phyloP scores from a whole-genome alignment of 257 asterid species.

The Agastache rugosa region DNA sequence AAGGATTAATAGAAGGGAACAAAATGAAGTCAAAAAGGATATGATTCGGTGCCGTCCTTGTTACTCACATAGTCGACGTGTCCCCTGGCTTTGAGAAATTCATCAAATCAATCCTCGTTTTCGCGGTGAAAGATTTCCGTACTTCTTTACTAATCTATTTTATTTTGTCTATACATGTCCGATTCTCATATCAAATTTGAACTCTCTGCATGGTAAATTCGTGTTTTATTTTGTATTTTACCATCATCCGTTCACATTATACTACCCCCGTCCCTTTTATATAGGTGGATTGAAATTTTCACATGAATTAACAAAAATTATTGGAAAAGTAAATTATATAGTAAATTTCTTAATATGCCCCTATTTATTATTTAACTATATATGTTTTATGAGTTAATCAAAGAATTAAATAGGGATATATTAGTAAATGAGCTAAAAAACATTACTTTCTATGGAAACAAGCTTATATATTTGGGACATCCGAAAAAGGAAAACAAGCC shows the following conservation, averaged over 20 bases:
- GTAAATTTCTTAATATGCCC: no score
- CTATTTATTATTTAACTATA: no score
- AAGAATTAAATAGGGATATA: no score
- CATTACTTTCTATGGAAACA: no score
- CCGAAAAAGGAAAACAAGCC: no score
- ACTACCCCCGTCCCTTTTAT: no score
- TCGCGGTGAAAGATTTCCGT: not conserved
- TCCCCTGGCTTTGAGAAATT: conserved; percentile 47
- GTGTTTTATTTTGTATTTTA: not conserved
- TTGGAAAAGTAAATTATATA: no score
- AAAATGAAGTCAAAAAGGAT: conserved; percentile 40
- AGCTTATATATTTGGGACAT: no score
- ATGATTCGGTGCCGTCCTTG: conserved; percentile 69
- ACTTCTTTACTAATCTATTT: not conserved
- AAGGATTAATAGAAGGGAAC: conserved; percentile 23
- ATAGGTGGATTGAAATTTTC: no score
- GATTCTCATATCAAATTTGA: not conserved
- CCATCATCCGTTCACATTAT: not conserved
- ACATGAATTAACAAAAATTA: no score
- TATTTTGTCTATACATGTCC: not conserved
- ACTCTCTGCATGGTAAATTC: not conserved
- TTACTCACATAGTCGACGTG: conserved; percentile 76
- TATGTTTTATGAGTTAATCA: no score
- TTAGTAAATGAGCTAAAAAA: no score
- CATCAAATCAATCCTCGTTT: conserved; percentile 20